Evolutionary conservation across 257 asterid genomes (phyloP), one percentile per base, ranked within the genome.

Genomic region (Sherardia arvensis): DNA sequence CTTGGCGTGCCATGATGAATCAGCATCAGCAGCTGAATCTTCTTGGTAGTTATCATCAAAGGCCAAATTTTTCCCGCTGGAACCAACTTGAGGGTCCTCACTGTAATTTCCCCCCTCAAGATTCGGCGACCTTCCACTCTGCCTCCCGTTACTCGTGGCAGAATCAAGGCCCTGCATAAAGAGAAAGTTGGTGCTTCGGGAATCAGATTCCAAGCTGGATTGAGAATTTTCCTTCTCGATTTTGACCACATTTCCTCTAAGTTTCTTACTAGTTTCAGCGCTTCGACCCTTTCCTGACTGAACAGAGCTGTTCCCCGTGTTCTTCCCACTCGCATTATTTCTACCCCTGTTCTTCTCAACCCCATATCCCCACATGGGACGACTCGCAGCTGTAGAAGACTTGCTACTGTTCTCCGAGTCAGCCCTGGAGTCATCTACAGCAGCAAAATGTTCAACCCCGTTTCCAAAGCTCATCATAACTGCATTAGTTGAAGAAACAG

Each of bases 171-270:
- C 96, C 96, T 81, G 96, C 91, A 76, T 56, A 78, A 80, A 87
- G 59, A 84, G 74, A 81, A 82, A 80, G 79, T 81, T 73, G 78
- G 78, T 81, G 78, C 89, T 91, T 73, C 76, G 85, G 68, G 83
- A 91, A 87, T 91, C 95, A 81, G 96, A 87, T 74, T 87, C 97
- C 89, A 88, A 55, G 80, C 96, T 85, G 93, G 96, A 90, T 79
- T 81, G 93, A 78, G 93, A 85, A 85, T 78, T 84, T 76, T 84
- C 91, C 80, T 81, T 84, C 90, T 87, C 91, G 80, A 81, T 80
- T 81, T 87, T 87, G 87, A 84, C 87, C 83, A 72, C 25, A 48
- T 72, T 84, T 49, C 87, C 87, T 77, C 82, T 81, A 72, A 78
- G 77, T 73, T 83, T 90, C 78, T 85, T 90, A 75, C 70, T 53